Base-by-base conservation (phyloP, 1,284 basidiomycete species). In the Ustilago curta region DNA sequence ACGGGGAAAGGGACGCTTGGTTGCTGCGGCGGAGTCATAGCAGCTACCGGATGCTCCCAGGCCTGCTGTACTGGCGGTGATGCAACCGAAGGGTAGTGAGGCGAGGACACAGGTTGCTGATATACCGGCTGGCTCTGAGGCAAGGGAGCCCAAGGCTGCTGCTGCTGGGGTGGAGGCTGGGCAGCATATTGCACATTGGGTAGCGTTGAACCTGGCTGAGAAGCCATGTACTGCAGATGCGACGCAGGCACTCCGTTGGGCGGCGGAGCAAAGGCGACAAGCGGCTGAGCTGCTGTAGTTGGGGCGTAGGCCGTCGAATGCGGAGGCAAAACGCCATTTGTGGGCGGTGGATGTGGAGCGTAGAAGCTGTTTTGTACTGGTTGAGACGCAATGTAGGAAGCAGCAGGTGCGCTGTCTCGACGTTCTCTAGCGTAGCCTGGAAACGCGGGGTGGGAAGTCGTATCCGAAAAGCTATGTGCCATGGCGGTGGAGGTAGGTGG, bases 391-490 rank as follows among this genome's bases (percentile, higher is more conserved):
- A 25, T 42, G 42, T 61, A 61, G 12, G 68, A 53, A 5, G 49
- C 16, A 27, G 43, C 53, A 19, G 68, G 68, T 29, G 68, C 61
- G 31, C 68, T 70, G 39, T 70, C 68, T 3, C 68, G 43, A 18
- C 68, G 68, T 9, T 64, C 61, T 32, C 68, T 53, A 9, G 53
- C 27, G 18, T 60, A 64, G 16, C 44, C 58, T 35, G 53, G 2
- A 37, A 61, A 54, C 2, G 43, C 32, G 1, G 48, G 40, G 16
- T 25, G 21, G 7, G 68, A 56, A 18, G 43, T 55, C 8, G 59
- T 49, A 7, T 66, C 69, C 4, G 69, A 71, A 16, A 44, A 59
- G 47, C 62, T 66, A 9, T 66, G 49, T 18, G 69, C 40, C 69
- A 66, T 71, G 14, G 59, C 54, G 19, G 50, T 58, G 8, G 69